phyloP scores from a whole-genome alignment of 768 basidiomycete genomes.

The Sarcodon sp. region DNA sequence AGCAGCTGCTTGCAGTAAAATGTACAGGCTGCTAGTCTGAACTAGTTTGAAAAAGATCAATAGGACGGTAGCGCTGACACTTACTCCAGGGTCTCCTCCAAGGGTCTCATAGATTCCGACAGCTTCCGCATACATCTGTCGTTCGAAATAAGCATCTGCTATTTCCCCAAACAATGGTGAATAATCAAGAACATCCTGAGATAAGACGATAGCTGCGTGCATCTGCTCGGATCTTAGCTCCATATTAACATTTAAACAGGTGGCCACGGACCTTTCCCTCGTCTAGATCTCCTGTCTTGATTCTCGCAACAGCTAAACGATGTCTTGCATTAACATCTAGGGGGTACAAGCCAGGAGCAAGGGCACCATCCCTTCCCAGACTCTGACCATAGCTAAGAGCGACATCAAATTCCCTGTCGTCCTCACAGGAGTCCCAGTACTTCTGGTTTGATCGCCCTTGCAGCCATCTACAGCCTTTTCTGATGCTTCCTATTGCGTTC shows the following conservation, averaged over 20 bases:
- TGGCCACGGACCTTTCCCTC: slow-evolving; percentile 61
- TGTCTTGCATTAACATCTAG: slow-evolving; percentile 74
- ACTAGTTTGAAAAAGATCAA: background rate
- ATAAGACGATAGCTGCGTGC: slow-evolving; percentile 62
- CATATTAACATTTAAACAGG: background rate
- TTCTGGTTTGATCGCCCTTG: slow-evolving; percentile 64
- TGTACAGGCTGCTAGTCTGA: slow-evolving; percentile 63
- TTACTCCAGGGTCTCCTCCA: slow-evolving; percentile 60
- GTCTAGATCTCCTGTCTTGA: slow-evolving; percentile 65
- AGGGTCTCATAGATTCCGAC: slow-evolving; percentile 69
- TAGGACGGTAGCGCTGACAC: slow-evolving; percentile 11
- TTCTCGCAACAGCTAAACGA: slow-evolving; percentile 69
- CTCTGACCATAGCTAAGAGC: slow-evolving; percentile 16
- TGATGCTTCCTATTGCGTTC: slow-evolving; percentile 53
- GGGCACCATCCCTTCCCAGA: slow-evolving; percentile 25
- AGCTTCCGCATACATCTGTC: slow-evolving; percentile 67
- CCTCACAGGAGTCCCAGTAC: slow-evolving; percentile 72
- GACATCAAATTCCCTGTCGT: slow-evolving; percentile 84
- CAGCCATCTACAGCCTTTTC: slow-evolving; percentile 80
- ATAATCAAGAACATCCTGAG: slow-evolving; percentile 65
- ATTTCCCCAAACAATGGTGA: slow-evolving; percentile 72
- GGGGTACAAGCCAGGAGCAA: slow-evolving; percentile 40
- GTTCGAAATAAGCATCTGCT: slow-evolving; percentile 74
- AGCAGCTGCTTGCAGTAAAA: slow-evolving; percentile 66
- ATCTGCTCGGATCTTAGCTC: slow-evolving; percentile 28